Percentiles rank a stretch among this genome's conserved stretches.
phyloP scores from a whole-genome alignment of 1,284 basidiomycete species.

The Microbotryum lychnidis-dioicae region DNA sequence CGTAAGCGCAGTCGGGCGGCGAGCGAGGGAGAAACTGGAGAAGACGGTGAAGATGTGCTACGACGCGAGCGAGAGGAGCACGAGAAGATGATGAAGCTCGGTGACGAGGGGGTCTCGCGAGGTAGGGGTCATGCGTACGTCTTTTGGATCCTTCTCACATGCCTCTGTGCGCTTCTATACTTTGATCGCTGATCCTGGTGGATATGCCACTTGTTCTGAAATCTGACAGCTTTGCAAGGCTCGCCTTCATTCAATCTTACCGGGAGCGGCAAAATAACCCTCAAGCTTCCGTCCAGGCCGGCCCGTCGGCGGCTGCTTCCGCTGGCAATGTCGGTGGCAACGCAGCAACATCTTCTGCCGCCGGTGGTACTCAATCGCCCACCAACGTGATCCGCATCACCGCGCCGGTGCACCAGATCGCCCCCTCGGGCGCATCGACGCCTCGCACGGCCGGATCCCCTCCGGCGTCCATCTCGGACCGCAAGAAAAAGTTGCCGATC shows the following conservation, averaged over 20 bases:
- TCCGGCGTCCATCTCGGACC: slow-evolving; percentile 7
- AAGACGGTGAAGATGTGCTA: slow-evolving; percentile 9
- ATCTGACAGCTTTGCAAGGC: slow-evolving; percentile 27
- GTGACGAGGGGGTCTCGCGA: slow-evolving; percentile 27
- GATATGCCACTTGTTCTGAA: background rate
- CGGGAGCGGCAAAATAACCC: slow-evolving; percentile 30
- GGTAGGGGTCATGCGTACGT: slow-evolving; percentile 26
- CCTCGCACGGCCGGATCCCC: background rate
- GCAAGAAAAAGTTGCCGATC: slow-evolving; percentile 3
- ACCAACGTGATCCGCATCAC: slow-evolving; percentile 23
- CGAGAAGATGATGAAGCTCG: slow-evolving; percentile 29
- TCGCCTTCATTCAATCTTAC: slow-evolving; percentile 34
- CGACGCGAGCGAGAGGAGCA: slow-evolving; percentile 21
- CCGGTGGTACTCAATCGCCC: slow-evolving; percentile 12
- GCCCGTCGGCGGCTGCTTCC: background rate
- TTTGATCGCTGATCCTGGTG: background rate
- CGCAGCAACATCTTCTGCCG: background rate
- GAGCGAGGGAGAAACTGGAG: slow-evolving; percentile 17
- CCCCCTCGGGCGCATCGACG: background rate
- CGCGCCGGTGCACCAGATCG: background rate
- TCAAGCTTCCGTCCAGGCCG: background rate
- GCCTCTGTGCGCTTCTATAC: background rate
- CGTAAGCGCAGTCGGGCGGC: slow-evolving; percentile 21
- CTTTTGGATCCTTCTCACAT: background rate
- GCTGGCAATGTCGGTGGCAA: no score